Evolutionary conservation across 176 grass and related monocot genomes (phyloP).

Genomic region (Otatea glauca): DNA sequence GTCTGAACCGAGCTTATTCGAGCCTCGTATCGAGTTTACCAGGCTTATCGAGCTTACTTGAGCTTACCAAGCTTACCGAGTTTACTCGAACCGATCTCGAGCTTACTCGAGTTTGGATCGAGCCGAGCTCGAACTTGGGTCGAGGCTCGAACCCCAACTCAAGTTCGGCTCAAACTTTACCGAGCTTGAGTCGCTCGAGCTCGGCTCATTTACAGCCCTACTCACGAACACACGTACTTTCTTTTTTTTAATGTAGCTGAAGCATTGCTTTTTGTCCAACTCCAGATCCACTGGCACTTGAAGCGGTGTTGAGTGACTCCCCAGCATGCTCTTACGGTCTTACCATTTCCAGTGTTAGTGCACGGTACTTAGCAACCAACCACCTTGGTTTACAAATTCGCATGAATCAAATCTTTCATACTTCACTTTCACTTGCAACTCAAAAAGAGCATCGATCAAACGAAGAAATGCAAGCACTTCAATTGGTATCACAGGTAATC

Average conservation of each 20-base stretch:
- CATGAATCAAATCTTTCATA: not conserved
- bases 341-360: not conserved
- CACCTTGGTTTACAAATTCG: not conserved
- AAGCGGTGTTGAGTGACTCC: no score
- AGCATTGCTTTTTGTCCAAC: not conserved
- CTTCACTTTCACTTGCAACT: conserved; percentile 7
- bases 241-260: not conserved
- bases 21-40: no score
- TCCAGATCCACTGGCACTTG: not conserved
- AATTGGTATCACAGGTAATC: conserved; percentile 11
- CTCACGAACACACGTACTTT: not conserved
- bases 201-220: no score
- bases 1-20: no score
- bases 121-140: no score
- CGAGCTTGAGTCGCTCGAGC: no score
- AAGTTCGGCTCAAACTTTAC: no score
- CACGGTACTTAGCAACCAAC: not conserved
- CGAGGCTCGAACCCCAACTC: no score
- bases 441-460: not conserved
- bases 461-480: not conserved
- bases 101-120: no score
- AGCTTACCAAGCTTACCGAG: no score
- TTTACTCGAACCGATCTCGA: no score
- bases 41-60: no score
- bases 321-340: not conserved